These are phyloP conservation scores for Schizochytrium sp. DNA, from an alignment of 108 stramenopile genomes.

Conservation along the genomic window DNA sequence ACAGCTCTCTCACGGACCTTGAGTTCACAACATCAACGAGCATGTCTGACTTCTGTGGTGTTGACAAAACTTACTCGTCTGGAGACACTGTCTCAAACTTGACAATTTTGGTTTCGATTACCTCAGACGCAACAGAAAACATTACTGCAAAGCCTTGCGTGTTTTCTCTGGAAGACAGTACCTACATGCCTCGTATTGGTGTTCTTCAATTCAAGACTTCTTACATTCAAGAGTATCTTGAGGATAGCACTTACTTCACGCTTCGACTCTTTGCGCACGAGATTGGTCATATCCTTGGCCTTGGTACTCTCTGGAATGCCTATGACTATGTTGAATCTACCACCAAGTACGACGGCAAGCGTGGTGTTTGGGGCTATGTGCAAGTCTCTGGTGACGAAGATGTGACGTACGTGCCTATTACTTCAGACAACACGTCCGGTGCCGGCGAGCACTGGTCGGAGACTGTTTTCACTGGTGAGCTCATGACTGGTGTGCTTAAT, in stretches of 20 bases:
- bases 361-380: conserved; percentile 20
- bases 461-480: background rate
- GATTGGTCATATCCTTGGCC: background rate
- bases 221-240: background rate
- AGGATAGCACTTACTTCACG: background rate
- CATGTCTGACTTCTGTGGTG: too few relatives aligned
- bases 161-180: background rate
- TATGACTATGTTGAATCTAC: background rate
- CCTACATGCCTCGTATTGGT: background rate
- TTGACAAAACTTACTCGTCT: too few relatives aligned
- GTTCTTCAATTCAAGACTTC: background rate
- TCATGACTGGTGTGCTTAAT: conserved; percentile 4
- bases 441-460: background rate
- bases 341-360: background rate
- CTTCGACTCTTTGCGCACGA: background rate
- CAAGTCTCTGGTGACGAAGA: background rate
- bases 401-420: background rate
- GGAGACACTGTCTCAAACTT: too few relatives aligned
- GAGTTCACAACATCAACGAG: too few relatives aligned
- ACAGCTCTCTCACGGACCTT: too few relatives aligned
- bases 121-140: too few relatives aligned
- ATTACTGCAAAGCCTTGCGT: background rate
- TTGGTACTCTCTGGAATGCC: conserved; percentile 4
- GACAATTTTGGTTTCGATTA: too few relatives aligned
- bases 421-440: background rate